Conservation (phyloP, 1,284 basidiomycete species). For the Sporisorium reilianum region DNA sequence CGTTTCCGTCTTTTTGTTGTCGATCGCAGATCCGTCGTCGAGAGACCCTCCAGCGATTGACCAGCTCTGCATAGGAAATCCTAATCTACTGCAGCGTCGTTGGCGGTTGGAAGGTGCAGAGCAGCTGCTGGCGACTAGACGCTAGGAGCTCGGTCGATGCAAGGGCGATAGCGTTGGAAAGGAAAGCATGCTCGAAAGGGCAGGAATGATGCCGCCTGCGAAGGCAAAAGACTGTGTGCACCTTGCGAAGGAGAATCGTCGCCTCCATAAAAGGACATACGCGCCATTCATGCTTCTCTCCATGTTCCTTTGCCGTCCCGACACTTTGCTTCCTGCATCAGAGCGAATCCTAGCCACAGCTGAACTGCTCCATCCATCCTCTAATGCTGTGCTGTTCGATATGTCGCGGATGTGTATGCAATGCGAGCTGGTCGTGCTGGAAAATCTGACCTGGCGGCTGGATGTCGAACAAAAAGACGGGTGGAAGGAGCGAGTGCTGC, state of each 20-base stretch:
- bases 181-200: not conserved
- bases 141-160: not conserved
- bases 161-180: not conserved
- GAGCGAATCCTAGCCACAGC: not conserved
- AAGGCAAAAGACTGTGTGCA: not conserved
- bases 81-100: not conserved
- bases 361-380: not conserved
- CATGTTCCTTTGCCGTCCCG: not conserved
- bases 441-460: constrained; percentile 5
- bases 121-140: not conserved
- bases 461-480: constrained; percentile 20
- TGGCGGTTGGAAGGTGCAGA: not conserved
- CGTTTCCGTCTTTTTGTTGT: constrained; percentile 22
- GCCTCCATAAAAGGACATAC: too few species aligned
- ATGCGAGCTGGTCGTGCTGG: constrained; percentile 12
- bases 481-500: constrained; percentile 32
- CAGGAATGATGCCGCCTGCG: constrained; percentile 4
- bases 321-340: not conserved
- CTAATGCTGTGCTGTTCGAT: constrained; percentile 4
- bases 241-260: constrained; percentile 1
- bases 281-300: too few species aligned
- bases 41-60: not conserved
- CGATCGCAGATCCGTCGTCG: constrained; percentile 2
- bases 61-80: not conserved
- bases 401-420: not conserved